Base-by-base conservation (phyloP, 2,329 filamentous ascomycete species). In the Penicillium verrucosum region DNA sequence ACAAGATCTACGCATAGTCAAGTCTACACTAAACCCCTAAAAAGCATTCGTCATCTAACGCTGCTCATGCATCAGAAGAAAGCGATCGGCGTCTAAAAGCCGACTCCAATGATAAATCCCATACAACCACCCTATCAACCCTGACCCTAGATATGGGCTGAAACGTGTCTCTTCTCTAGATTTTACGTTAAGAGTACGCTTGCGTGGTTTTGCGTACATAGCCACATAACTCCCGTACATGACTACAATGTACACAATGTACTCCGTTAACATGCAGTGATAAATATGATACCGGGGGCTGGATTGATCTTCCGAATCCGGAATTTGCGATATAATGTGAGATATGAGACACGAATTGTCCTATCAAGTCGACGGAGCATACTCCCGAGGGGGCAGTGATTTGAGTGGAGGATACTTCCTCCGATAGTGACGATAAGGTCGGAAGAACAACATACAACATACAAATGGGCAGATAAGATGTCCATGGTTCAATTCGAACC, bases 91-190 rank as follows among this genome's bases (percentile, higher is more conserved):
- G 14, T 18, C 29, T 32, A 32, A 41, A 18, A 40, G 45, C n/a
- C 23, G 36, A 41, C 42, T 40, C 36, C 46, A 34, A 56, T 29
- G 51, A 52, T 51, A 45, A 50, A 52, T 47, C 25, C n/a, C 42
- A 41, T 56, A 37, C 56, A 34, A 27, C 49, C 21, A 30, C 10
- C 37, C 41, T 30, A 47, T 41, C 21, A 30, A 12, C 21, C 9
- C 40, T n/a, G 36, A 10, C 34, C 41, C 32, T 18, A 11, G 34
- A 49, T 40, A 52, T 44, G 27, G 40, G n/a, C 29, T 54, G 59
- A 58, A 61, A 62, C 58, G 60, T 62, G 56, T 62, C 46, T n/a
- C 32, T 34, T 23, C 41, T 54, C 36, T 51, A 23, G 16, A 12
- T 29, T 34, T 40, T 51, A 7, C 7, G 8, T 23, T 42, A 12